phyloP scores from a whole-genome alignment of 2,329 filamentous ascomycete species.

The Calonectria hawksworthii region DNA sequence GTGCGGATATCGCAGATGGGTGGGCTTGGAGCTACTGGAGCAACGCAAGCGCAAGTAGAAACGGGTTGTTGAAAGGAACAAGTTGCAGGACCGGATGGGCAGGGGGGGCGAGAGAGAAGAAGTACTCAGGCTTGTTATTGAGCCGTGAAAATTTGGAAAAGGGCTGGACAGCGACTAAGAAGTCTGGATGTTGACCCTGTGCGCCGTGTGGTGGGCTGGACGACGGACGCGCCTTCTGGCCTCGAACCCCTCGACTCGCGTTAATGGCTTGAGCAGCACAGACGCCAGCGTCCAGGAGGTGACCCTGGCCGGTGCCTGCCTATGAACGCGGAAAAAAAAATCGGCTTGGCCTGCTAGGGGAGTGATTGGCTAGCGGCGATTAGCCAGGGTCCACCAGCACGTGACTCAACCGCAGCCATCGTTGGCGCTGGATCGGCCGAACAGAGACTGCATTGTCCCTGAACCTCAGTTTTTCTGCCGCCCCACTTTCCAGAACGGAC shows the following conservation, averaged over 20 bases:
- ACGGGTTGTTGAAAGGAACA: neutral
- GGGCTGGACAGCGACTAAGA: slow-evolving; percentile 22
- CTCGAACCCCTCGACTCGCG: slow-evolving; percentile 19
- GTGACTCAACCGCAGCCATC: neutral
- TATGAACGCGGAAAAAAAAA: slow-evolving; percentile 11
- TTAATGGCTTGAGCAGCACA: slow-evolving; percentile 27
- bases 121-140: slow-evolving; percentile 13
- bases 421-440: neutral
- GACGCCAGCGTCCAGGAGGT: slow-evolving; percentile 15
- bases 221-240: slow-evolving; percentile 31
- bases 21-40: slow-evolving; percentile 2
- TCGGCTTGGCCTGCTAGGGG: neutral
- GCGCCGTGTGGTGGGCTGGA: slow-evolving; percentile 23
- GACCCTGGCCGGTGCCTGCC: slow-evolving; percentile 11
- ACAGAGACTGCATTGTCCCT: neutral
- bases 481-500: neutral
- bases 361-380: neutral
- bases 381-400: neutral
- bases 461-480: slow-evolving; percentile 1
- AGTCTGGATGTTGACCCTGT: slow-evolving; percentile 27
- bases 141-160: slow-evolving; percentile 14
- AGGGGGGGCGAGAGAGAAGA: neutral
- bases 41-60: neutral
- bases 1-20: slow-evolving; percentile 20
- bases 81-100: neutral